Evolutionary conservation across 495 filamentous ascomycete genomes (phyloP).

Genomic region (Pseudomonodictys pantanalensis): DNA sequence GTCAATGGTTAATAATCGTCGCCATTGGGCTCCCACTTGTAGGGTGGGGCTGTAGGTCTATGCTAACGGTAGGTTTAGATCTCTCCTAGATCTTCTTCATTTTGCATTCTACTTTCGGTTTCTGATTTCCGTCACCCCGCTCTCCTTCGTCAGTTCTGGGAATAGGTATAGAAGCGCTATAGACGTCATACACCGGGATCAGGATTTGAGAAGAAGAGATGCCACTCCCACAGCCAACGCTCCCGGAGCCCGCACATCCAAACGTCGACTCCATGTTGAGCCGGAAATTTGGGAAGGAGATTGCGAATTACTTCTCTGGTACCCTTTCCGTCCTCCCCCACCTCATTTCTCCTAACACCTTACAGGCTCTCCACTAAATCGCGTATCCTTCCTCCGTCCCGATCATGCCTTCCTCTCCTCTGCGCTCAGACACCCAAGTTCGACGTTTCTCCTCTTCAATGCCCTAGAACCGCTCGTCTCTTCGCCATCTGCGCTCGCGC

Average conservation of each 20-base stretch:
- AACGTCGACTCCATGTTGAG: conserved; percentile 80
- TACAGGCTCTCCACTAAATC: conserved; percentile 67
- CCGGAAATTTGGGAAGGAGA: conserved; percentile 83
- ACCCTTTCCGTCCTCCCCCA: conserved; percentile 22
- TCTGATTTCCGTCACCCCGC: background rate
- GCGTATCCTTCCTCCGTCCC: conserved; percentile 79
- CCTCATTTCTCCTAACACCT: background rate
- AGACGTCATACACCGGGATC: conserved; percentile 1
- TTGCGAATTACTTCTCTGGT: conserved; percentile 94
- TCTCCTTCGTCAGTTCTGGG: background rate
- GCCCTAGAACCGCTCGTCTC: conserved; percentile 72
- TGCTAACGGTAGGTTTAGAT: too few species aligned
- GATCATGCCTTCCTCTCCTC: conserved; percentile 75
- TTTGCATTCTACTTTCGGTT: background rate
- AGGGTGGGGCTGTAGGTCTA: background rate
- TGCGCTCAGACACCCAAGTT: conserved; percentile 68
- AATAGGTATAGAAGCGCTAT: background rate
- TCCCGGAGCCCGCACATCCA: conserved; percentile 57
- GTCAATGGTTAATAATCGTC: conserved; percentile 22
- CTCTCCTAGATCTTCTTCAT: background rate
- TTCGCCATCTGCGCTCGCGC: conserved; percentile 56
- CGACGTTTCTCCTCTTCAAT: conserved; percentile 74
- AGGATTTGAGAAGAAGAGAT: conserved; percentile 4
- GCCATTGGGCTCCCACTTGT: background rate
- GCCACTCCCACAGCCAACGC: conserved; percentile 35